A percentile compares a stretch with the other conserved stretches of the same genome.
phyloP scores from a whole-genome alignment of 2,329 filamentous ascomycete species.

The Aplosporella prunicola region DNA sequence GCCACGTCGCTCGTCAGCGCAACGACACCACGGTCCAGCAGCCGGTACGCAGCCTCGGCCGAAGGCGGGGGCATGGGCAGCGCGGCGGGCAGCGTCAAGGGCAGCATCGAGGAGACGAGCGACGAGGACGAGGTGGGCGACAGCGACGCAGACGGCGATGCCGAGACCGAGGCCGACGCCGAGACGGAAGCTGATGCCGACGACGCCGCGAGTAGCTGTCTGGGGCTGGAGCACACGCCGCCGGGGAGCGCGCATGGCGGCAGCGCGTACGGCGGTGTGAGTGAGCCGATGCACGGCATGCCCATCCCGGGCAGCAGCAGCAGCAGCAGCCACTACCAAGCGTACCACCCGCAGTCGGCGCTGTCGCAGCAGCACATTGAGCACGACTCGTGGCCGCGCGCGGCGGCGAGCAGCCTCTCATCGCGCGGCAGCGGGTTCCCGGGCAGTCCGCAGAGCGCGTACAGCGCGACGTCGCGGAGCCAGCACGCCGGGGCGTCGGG shows the following conservation, averaged over 20 bases:
- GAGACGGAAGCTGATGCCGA: background rate
- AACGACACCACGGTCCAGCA: conserved; percentile 3
- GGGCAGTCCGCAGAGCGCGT: background rate
- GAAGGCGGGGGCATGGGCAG: conserved; percentile 2
- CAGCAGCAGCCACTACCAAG: conserved; percentile 1
- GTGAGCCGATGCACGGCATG: conserved; percentile 4
- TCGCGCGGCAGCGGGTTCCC: background rate
- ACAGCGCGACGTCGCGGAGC: background rate
- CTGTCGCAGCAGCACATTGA: too few relatives aligned
- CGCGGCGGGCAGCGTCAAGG: conserved; percentile 9
- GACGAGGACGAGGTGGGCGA: conserved; percentile 11
- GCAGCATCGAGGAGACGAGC: conserved; percentile 10
- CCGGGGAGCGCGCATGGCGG: conserved; percentile 6
- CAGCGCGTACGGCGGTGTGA: conserved; percentile 1
- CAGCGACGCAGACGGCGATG: conserved; percentile 8
- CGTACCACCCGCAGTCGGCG: background rate
- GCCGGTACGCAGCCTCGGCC: conserved; percentile 6
- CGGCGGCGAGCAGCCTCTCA: background rate
- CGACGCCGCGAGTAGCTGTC: background rate
- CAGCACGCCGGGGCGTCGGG: conserved; percentile 1
- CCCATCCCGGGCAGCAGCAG: conserved; percentile 4
- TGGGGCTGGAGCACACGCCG: background rate
- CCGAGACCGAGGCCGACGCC: background rate
- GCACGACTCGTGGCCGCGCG: too few relatives aligned
- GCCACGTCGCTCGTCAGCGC: conserved; percentile 4